Percentiles rank a stretch among this genome's conserved stretches.
Conservation (phyloP, 176 grass and related monocot genomes). For the sorghum (Sorghum bicolor) region DNA sequence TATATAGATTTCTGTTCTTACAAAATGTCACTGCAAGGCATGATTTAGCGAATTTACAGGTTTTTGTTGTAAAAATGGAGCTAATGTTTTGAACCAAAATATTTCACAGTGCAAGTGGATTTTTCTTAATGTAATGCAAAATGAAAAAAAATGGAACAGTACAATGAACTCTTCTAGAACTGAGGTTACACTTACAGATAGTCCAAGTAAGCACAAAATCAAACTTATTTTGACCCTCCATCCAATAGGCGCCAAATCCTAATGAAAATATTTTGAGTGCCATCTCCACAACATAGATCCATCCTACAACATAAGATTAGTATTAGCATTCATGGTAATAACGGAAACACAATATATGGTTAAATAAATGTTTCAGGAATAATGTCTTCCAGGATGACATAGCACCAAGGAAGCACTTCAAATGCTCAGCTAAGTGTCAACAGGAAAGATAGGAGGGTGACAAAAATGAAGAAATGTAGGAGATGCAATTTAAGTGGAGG, state of each 20-base stretch:
- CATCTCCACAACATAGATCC: slow-evolving; percentile 96
- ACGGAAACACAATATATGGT: background rate
- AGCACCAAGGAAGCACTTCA: slow-evolving; percentile 28
- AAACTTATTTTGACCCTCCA: slow-evolving; percentile 95
- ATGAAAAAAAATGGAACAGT: background rate
- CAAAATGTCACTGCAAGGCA: background rate
- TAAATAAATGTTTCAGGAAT: slow-evolving; percentile 12
- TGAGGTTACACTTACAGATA: slow-evolving; percentile 65
- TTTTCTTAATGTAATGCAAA: background rate
- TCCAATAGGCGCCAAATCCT: slow-evolving; percentile 90
- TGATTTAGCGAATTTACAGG: background rate
- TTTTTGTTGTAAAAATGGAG: background rate
- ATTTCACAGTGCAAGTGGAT: background rate
- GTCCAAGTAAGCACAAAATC: slow-evolving; percentile 97
- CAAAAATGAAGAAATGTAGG: background rate
- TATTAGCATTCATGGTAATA: slow-evolving; percentile 7
- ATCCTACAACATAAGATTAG: slow-evolving; percentile 60
- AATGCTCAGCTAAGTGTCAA: slow-evolving; percentile 21
- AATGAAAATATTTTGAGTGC: slow-evolving; percentile 97
- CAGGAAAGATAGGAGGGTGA: background rate
- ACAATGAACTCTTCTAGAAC: slow-evolving; percentile 20
- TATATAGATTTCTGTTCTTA: background rate
- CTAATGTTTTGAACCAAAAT: slow-evolving; percentile 8
- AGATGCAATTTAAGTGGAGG: background rate
- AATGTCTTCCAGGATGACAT: background rate